These are phyloP conservation scores for Physcomitrium patens DNA, from an alignment of 225 moss, liverwort and hornwort genomes.

Conservation along the genomic window DNA sequence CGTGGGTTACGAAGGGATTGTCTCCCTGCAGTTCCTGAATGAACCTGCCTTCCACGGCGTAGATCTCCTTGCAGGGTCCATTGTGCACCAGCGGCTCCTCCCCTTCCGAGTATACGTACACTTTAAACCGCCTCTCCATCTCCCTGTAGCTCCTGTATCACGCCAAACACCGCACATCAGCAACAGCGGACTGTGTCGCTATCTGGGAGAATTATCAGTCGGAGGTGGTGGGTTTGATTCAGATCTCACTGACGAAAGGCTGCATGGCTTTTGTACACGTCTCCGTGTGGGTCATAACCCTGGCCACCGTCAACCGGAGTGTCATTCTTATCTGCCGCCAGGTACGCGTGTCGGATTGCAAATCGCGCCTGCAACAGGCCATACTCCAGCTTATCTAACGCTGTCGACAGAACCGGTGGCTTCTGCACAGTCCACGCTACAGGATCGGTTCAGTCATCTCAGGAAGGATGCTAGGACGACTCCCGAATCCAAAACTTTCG, in stretches of 20 bases:
- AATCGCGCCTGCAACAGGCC: constrained; percentile 52
- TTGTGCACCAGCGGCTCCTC: constrained; percentile 94
- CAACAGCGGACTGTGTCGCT: not conserved
- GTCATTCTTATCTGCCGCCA: constrained; percentile 36
- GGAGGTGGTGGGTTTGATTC: not conserved
- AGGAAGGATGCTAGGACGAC: not conserved
- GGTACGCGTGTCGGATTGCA: constrained; percentile 42
- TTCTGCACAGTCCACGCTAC: constrained; percentile 31
- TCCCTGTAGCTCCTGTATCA: constrained; percentile 79
- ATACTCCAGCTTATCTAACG: constrained; percentile 51
- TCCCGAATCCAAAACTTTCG: not conserved
- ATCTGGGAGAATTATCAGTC: not conserved
- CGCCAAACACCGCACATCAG: constrained; percentile 19
- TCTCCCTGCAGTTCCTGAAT: constrained; percentile 89
- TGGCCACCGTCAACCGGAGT: not conserved
- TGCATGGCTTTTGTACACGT: constrained; percentile 67
- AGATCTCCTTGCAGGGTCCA: constrained; percentile 96
- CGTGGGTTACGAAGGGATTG: constrained; percentile 68
- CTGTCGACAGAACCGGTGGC: constrained; percentile 38
- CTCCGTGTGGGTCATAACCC: constrained; percentile 53
- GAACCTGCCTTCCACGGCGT: constrained; percentile 90
- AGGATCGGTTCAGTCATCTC: not conserved
- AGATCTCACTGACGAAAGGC: constrained; percentile 73
- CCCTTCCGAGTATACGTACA: constrained; percentile 81
- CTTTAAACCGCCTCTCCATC: constrained; percentile 87